Evolutionary conservation across 2,329 filamentous ascomycete species (phyloP).

Genomic region (Sporothrix schenckii): DNA sequence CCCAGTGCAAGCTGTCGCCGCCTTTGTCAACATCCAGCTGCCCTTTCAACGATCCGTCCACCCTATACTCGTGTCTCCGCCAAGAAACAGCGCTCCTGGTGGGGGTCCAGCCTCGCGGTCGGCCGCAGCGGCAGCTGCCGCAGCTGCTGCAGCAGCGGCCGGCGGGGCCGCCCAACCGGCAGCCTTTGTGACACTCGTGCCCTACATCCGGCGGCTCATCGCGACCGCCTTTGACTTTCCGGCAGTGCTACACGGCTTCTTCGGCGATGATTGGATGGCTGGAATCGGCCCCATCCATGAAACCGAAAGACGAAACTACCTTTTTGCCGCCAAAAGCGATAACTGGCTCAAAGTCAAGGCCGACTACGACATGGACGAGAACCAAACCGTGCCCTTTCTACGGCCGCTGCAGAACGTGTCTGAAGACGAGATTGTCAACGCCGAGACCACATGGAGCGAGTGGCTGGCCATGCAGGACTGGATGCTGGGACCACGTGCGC

Average conservation of each 20-base stretch:
- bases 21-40: constrained; percentile 87
- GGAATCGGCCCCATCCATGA: constrained; percentile 85
- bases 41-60: constrained; percentile 72
- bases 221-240: constrained; percentile 89
- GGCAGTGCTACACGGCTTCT: constrained; percentile 89
- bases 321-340: constrained; percentile 92
- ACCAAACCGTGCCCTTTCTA: constrained; percentile 85
- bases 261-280: constrained; percentile 85
- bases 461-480: constrained; percentile 98
- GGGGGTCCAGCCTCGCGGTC: not conserved
- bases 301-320: constrained; percentile 87
- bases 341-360: constrained; percentile 88
- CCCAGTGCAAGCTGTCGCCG: constrained; percentile 82
- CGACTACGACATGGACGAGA: constrained; percentile 82
- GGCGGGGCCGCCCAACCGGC: constrained; percentile 41
- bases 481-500: constrained; percentile 88
- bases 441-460: constrained; percentile 86
- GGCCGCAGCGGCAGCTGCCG: constrained; percentile 36
- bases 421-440: constrained; percentile 77
- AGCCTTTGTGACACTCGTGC: constrained; percentile 68
- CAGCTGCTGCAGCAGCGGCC: not conserved
- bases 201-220: constrained; percentile 87
- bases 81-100: not conserved
- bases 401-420: constrained; percentile 76
- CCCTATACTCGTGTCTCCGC: constrained; percentile 48